Percentiles rank a stretch among this genome's conserved stretches.
Conservation (phyloP, 108 stramenopile species). For the Asterionellopsis glacialis region DNA sequence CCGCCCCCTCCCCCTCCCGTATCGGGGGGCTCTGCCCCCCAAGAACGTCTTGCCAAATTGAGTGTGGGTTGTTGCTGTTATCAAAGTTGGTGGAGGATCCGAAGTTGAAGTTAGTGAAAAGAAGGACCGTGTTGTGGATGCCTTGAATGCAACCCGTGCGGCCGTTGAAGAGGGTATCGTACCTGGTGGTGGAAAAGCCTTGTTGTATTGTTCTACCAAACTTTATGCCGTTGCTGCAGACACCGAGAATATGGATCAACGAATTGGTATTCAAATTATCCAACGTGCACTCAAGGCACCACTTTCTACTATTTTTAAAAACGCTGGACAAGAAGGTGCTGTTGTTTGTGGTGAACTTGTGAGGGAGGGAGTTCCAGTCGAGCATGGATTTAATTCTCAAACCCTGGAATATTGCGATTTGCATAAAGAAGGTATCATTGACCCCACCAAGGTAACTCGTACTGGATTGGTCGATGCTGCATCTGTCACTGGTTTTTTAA, state of each 20-base stretch:
- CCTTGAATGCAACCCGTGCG: conserved; percentile 98
- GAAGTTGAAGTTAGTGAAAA: conserved; percentile 99
- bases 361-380: conserved; percentile 64
- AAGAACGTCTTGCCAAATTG: conserved; percentile 98
- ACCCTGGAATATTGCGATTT: conserved; percentile 92
- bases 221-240: conserved; percentile 72
- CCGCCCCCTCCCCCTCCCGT: too few relatives aligned
- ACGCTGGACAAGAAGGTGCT: conserved; percentile 97
- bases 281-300: conserved; percentile 93
- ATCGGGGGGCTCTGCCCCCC: too few relatives aligned
- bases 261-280: conserved; percentile 98
- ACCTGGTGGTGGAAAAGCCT: conserved; percentile 98
- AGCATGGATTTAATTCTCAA: conserved; percentile 82
- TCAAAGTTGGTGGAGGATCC: conserved; percentile 97
- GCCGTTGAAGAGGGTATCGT: conserved; percentile 99
- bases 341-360: conserved; percentile 94
- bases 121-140: conserved; percentile 99
- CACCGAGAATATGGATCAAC: conserved; percentile 95
- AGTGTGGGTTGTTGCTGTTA: conserved; percentile 98
- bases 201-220: conserved; percentile 95
- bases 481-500: conserved; percentile 94
- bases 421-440: conserved; percentile 96
- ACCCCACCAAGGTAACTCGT: conserved; percentile 98
- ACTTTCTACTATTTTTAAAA: conserved; percentile 87
- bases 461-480: conserved; percentile 98